These are phyloP conservation scores for Nothophaeocryptopus gaeumannii DNA, from an alignment of 2,329 filamentous ascomycete species.

Conservation along the genomic window DNA sequence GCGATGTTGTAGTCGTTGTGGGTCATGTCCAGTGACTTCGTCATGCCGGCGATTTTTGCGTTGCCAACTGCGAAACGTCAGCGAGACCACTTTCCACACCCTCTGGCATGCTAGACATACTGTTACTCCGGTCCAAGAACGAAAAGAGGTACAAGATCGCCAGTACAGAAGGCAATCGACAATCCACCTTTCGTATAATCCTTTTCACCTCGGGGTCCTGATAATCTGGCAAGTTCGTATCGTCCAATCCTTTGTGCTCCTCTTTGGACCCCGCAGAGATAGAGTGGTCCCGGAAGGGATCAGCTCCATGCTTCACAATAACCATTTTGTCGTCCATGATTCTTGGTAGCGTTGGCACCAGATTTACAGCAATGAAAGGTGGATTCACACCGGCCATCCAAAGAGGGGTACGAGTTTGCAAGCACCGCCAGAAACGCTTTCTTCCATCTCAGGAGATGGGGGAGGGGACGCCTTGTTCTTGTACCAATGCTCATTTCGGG, in stretches of 20 bases:
- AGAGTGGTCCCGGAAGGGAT: constrained; percentile 2
- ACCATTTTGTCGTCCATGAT: constrained; percentile 8
- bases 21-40: constrained; percentile 40
- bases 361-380: too few relatives aligned
- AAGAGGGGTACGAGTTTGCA: too few relatives aligned
- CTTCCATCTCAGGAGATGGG: too few relatives aligned
- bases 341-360: background rate
- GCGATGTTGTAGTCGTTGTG: constrained; percentile 42
- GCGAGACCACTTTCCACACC: background rate
- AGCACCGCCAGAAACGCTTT: too few relatives aligned
- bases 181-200: constrained; percentile 51
- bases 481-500: too few relatives aligned
- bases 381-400: too few relatives aligned
- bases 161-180: constrained; percentile 18
- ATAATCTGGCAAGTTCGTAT: constrained; percentile 16
- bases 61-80: constrained; percentile 35
- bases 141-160: constrained; percentile 49
- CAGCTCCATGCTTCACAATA: constrained; percentile 2
- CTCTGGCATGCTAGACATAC: constrained; percentile 4
- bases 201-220: constrained; percentile 33
- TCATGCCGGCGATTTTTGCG: constrained; percentile 29
- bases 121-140: constrained; percentile 32
- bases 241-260: constrained; percentile 17
- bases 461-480: too few relatives aligned
- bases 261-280: constrained; percentile 6